A percentile compares a stretch with the other conserved stretches of the same genome.
Evolutionary conservation across 139 green algal species (phyloP).

Genomic region (Chlamydomonas applanata): DNA sequence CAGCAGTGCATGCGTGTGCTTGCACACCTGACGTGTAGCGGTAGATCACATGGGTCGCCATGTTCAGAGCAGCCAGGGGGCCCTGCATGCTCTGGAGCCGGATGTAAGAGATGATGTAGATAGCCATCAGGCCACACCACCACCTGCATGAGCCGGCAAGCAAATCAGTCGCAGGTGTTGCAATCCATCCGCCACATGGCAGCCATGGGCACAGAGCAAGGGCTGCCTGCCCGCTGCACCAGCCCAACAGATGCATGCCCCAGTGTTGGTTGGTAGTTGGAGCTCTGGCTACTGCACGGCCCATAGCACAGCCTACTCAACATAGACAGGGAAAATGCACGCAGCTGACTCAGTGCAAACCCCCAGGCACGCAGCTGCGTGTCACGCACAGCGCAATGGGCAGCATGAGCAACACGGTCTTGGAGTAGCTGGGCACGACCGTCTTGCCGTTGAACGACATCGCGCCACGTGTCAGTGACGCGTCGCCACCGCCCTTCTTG

Average conservation of each 20-base stretch:
- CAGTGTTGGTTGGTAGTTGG: too few species aligned
- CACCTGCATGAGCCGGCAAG: neutral
- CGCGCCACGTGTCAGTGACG: neutral
- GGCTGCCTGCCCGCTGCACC: too few species aligned
- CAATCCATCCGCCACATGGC: too few species aligned
- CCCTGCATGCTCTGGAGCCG: conserved; percentile 90
- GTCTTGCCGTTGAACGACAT: conserved; percentile 10
- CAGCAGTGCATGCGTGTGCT: too few species aligned
- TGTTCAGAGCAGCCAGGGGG: conserved; percentile 30
- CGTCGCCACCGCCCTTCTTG: neutral
- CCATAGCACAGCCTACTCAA: too few species aligned
- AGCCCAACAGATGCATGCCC: too few species aligned
- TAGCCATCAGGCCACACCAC: neutral
- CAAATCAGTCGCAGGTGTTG: too few species aligned
- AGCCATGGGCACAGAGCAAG: too few species aligned
- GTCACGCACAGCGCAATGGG: neutral
- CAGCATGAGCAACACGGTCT: neutral
- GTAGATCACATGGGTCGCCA: neutral
- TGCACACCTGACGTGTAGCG: neutral
- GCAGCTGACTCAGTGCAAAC: too few species aligned
- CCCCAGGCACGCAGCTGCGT: too few species aligned
- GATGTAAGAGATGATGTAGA: neutral
- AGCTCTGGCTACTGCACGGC: too few species aligned
- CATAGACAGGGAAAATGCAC: too few species aligned
- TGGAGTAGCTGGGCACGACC: neutral